Conservation (phyloP, 1,284 basidiomycete species). For the Rhodotorula sp. region DNA sequence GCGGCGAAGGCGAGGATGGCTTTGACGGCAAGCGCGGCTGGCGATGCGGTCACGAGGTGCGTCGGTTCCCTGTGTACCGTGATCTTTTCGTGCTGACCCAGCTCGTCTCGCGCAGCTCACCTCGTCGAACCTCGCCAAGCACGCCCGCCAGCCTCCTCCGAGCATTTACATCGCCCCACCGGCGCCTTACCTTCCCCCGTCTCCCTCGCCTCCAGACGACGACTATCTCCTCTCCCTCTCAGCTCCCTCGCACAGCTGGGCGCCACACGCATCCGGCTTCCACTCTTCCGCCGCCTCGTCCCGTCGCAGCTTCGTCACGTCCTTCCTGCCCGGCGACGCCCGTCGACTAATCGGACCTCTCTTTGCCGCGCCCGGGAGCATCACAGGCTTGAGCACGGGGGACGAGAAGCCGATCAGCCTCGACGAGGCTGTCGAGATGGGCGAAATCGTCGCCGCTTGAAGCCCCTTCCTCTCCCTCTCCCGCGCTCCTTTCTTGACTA, state of each 20-base stretch:
- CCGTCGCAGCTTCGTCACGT: background rate
- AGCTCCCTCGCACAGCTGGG: constrained; percentile 31
- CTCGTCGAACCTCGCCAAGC: constrained; percentile 18
- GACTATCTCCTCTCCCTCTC: constrained; percentile 39
- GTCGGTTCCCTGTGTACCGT: background rate
- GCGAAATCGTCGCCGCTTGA: background rate
- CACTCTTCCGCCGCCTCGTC: background rate
- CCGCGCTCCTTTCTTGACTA: too few relatives aligned
- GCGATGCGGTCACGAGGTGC: constrained; percentile 4
- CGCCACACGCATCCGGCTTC: constrained; percentile 18
- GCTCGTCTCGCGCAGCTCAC: constrained; percentile 8
- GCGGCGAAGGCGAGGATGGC: background rate
- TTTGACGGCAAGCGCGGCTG: background rate
- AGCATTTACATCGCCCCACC: background rate
- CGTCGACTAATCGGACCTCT: background rate
- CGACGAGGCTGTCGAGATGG: constrained; percentile 14
- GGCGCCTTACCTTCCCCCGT: background rate
- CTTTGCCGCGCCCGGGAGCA: background rate
- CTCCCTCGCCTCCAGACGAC: constrained; percentile 24
- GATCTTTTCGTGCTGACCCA: background rate
- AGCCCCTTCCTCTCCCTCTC: background rate
- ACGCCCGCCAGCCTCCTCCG: background rate
- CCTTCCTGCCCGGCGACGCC: background rate
- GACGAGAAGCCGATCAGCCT: constrained; percentile 29
- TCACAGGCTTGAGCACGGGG: constrained; percentile 6